These are phyloP conservation scores for Phytophthora tentaculata DNA, from an alignment of 352 stramenopile species.

Conservation along the genomic window DNA sequence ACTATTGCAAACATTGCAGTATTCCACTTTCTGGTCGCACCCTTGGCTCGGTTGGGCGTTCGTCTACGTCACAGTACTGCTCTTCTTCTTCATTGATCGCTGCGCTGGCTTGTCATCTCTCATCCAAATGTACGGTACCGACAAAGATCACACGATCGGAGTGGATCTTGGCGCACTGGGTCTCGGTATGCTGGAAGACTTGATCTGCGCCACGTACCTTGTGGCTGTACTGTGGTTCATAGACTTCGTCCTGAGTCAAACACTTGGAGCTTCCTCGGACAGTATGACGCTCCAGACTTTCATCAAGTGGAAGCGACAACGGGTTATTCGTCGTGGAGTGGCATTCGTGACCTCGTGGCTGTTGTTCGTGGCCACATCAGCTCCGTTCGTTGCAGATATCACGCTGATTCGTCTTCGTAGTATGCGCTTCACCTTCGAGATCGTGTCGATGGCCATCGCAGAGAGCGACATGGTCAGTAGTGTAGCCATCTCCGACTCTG, in stretches of 20 bases:
- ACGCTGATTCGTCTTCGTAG: conserved; percentile 32
- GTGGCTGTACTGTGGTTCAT: conserved; percentile 35
- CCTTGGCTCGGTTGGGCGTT: conserved; percentile 29
- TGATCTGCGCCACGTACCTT: conserved; percentile 40
- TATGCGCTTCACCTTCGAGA: conserved; percentile 42
- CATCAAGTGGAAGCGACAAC: conserved; percentile 34
- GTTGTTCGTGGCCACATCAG: conserved; percentile 25
- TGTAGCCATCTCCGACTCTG: conserved; percentile 25
- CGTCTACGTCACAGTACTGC: conserved; percentile 21
- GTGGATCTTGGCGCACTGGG: conserved; percentile 24
- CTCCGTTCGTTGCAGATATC: conserved; percentile 32
- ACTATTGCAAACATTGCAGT: conserved; percentile 14
- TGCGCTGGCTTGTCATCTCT: conserved; percentile 12
- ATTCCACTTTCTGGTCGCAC: conserved; percentile 25
- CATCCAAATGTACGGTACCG: conserved; percentile 34
- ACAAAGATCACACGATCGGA: conserved; percentile 12
- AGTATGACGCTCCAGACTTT: conserved; percentile 33
- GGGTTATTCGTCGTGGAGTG: conserved; percentile 20
- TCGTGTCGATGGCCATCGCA: conserved; percentile 32
- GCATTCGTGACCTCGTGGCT: conserved; percentile 28
- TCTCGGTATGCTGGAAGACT: conserved; percentile 35
- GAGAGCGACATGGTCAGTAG: conserved; percentile 31
- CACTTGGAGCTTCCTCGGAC: conserved; percentile 17
- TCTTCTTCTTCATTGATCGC: conserved; percentile 35
- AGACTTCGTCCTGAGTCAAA: conserved; percentile 19